Evolutionary conservation across 176 grass and related monocot genomes (phyloP), one percentile per base, ranked within the genome.

Genomic region (Eragrostis nindensis): DNA sequence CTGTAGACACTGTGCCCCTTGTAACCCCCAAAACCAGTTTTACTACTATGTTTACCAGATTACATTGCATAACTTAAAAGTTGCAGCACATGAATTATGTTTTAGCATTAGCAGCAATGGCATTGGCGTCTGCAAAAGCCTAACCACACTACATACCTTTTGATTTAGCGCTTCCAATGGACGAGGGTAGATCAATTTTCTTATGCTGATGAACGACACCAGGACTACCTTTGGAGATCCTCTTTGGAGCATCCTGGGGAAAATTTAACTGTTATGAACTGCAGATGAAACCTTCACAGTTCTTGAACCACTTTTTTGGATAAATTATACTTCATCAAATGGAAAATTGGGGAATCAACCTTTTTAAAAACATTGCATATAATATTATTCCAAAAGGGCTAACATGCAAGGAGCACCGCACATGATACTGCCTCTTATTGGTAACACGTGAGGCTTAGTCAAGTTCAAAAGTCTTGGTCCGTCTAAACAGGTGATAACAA

Each of bases 171-270:
- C 8, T 60, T 55, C 21, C 75, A 18, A 8, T 59, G 1, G 70
- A 57, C 16, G 59, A 55, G 26, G 55, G 49, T 25, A 0, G 47
- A 39, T 39, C 70, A 55, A 49, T 75, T 62, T 69, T 52, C 42
- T 81, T 68, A 29, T 81, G 75, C 48, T 77, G 73, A 22, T 81
- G 71, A 19, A 54, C 7, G 46, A 25, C 39, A 21, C 50, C 86
- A 29, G 17, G n/a, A 50, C 69, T 73, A 56, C 26, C 41, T 74
- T 82, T 75, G 46, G 82, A 32, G 8, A 43, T 55, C 69, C 77
- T 89, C 75, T 61, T 83, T 1, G 7, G 64, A 48, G 64, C 9
- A 83, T 87, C 85, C 91, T 93, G 82, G 70, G 61, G 8, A 19
- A 66, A 44, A 54, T 63, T 40, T 4, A 66, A 39, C 45, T 68